Conservation (phyloP, 2,329 filamentous ascomycete genomes). For the Penicillium sumatraense region DNA sequence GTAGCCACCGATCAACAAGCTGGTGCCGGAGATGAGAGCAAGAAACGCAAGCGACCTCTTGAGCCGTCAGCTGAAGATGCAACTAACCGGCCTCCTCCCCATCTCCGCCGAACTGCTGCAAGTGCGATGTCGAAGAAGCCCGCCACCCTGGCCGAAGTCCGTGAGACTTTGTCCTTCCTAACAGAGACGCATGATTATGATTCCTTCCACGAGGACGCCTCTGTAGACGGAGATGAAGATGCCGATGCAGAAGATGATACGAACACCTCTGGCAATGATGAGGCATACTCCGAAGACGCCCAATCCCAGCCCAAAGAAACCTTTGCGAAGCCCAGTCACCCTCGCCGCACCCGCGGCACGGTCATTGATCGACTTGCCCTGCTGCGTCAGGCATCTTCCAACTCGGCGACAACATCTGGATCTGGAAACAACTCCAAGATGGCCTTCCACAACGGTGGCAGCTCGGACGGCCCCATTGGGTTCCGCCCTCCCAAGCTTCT, state of each 20-base stretch:
- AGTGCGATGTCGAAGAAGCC: slow-evolving; percentile 67
- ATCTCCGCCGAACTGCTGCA: slow-evolving; percentile 63
- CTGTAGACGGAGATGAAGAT: slow-evolving; percentile 46
- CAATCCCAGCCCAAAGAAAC: slow-evolving; percentile 30
- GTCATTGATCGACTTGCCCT: slow-evolving; percentile 52
- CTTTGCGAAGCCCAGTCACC: slow-evolving; percentile 37
- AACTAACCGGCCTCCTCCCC: slow-evolving; percentile 60
- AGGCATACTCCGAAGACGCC: slow-evolving; percentile 25
- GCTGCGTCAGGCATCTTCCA: slow-evolving; percentile 51
- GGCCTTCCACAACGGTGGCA: slow-evolving; percentile 38
- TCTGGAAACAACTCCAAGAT: slow-evolving; percentile 30
- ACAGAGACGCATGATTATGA: slow-evolving; percentile 69
- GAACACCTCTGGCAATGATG: slow-evolving; percentile 20
- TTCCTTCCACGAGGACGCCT: slow-evolving; percentile 59
- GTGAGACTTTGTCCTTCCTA: slow-evolving; percentile 80
- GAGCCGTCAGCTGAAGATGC: slow-evolving; percentile 47
- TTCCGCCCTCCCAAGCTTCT: slow-evolving; percentile 38
- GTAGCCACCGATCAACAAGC: slow-evolving; percentile 22
- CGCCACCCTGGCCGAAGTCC: slow-evolving; percentile 76
- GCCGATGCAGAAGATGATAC: slow-evolving; percentile 22
- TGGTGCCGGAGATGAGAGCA: slow-evolving; percentile 26
- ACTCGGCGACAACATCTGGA: slow-evolving; percentile 38
- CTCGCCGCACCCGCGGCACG: slow-evolving; percentile 44
- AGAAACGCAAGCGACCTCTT: slow-evolving; percentile 48
- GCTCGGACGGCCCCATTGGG: slow-evolving; percentile 30